Percentiles rank a stretch among this genome's conserved stretches.
Evolutionary conservation across 495 filamentous ascomycete genomes (phyloP).

Genomic region (Annulohypoxylon maeteangense): DNA sequence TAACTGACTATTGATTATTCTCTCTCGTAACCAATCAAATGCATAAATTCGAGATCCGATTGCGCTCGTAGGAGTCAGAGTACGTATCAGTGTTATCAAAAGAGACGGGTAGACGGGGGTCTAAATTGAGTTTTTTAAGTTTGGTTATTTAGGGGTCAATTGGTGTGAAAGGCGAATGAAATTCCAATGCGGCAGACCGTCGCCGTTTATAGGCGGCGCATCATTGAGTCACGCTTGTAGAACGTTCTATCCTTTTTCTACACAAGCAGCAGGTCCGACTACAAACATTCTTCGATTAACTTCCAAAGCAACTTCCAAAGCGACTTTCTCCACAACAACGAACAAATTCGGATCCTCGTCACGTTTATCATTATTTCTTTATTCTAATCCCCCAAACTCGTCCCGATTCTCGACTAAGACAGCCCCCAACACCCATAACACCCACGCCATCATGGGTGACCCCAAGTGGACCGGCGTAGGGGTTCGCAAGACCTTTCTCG

Average conservation of each 20-base stretch:
- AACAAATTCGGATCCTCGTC: conserved; percentile 11
- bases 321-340: conserved; percentile 27
- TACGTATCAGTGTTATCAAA: conserved; percentile 17
- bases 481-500: conserved; percentile 81
- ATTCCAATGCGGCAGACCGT: conserved; percentile 37
- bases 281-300: conserved; percentile 30
- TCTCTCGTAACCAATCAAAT: conserved; percentile 7
- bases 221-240: conserved; percentile 50
- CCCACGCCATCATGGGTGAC: conserved; percentile 51
- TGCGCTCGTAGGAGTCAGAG: conserved; percentile 1
- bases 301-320: not conserved
- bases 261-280: conserved; percentile 26
- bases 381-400: conserved; percentile 1
- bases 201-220: conserved; percentile 50
- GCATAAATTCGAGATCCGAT: conserved; percentile 21
- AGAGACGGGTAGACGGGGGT: not conserved
- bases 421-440: conserved; percentile 18
- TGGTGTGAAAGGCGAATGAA: conserved; percentile 29
- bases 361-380: conserved; percentile 3
- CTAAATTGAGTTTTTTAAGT: conserved; percentile 10
- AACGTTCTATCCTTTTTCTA: conserved; percentile 49
- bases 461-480: conserved; percentile 70
- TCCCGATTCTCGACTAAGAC: conserved; percentile 32
- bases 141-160: not conserved
- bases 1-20: conserved; percentile 7